Percentiles rank a stretch among this genome's conserved stretches.
phyloP scores from a whole-genome alignment of 805 yeast species.

The Zygoascus ofunaensis region DNA sequence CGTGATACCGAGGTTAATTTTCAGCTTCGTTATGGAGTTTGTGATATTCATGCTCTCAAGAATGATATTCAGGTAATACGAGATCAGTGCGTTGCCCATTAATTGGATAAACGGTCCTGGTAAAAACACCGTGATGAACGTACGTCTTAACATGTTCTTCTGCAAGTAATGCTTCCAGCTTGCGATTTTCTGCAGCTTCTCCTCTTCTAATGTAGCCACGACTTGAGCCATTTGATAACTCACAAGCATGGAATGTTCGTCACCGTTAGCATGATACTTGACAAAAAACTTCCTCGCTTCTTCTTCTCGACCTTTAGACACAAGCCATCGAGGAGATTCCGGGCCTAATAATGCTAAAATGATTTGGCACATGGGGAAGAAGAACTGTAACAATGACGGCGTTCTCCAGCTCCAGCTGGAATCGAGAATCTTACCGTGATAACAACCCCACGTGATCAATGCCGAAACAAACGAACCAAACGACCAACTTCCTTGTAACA shows the following conservation, averaged over 20 bases:
- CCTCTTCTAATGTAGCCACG: conserved; percentile 16
- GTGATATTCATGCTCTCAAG: conserved; percentile 47
- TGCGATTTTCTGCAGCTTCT: conserved; percentile 12
- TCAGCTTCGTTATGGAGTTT: conserved; percentile 11
- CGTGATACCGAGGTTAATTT: conserved; percentile 15
- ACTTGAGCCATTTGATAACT: conserved; percentile 23
- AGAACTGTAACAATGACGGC: conserved; percentile 60
- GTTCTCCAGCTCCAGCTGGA: conserved; percentile 52
- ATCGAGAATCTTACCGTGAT: conserved; percentile 33
- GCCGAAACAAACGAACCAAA: conserved; percentile 48
- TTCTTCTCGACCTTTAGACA: conserved; percentile 42
- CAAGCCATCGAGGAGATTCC: conserved; percentile 37
- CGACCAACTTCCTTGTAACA: conserved; percentile 59
- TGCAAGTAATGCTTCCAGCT: conserved; percentile 15
- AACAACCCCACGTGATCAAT: conserved; percentile 51
- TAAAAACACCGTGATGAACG: conserved; percentile 6
- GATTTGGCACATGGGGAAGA: conserved; percentile 38
- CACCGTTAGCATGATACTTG: conserved; percentile 14
- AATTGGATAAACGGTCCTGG: conserved; percentile 11
- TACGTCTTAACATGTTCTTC: conserved; percentile 10
- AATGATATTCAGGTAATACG: conserved; percentile 42
- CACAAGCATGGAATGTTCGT: conserved; percentile 8
- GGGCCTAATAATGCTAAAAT: conserved; percentile 25
- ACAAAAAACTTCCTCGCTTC: conserved; percentile 30
- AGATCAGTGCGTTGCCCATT: conserved; percentile 15